Base-by-base conservation (phyloP, 495 filamentous ascomycete species). In the Penicilliopsis zonata region DNA sequence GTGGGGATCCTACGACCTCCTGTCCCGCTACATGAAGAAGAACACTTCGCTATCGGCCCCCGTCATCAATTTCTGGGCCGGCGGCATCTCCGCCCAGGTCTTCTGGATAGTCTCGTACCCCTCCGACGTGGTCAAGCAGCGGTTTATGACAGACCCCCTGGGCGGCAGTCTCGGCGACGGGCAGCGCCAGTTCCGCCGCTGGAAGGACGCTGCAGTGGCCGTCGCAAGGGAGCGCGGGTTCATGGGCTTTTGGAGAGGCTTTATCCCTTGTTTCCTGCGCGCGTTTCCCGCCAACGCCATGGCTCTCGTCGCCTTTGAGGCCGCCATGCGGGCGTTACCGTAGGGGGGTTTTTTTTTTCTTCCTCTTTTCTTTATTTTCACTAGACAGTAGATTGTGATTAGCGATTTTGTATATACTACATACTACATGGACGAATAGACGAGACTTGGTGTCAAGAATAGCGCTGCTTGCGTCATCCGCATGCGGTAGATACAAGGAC, bases 251-350 rank as follows among this genome's bases (percentile, higher is more conserved):
- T 96, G 86, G 86, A 68, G 88, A 27, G 90, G 90, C 2, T 98
- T 98, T 47, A 35, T 88, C 40, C 90, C 90, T 0, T 95, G 88
- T 50, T 92, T 95, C 52, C 51, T 94, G 35, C 69, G 90, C 47
- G 90, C 90, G 9, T 98, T 98, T 55, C 90, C 90, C 28, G 90
- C 90, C 30, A 98, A 98, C 64, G 88, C 87, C 1, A 78, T 88
- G 72, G 88, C 88, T 7, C 49, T 98, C 52, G 73, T 94, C 35
- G 88, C 82, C 21, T 95, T 94, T 65, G 88, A 98, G 57, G 83
- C 75, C 6, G 84, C 80, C 33, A 92, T 95, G 86, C 71, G 87
- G 43, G 59, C 63, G 29, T 60, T 94, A 52, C 80, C 81, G 12
- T 63, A n/a, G n/a, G n/a, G n/a, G n/a, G n/a, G n/a, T n/a, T n/a